Conservation (phyloP, 1,284 basidiomycete species). For the Tilletiopsis washingtonensis region DNA sequence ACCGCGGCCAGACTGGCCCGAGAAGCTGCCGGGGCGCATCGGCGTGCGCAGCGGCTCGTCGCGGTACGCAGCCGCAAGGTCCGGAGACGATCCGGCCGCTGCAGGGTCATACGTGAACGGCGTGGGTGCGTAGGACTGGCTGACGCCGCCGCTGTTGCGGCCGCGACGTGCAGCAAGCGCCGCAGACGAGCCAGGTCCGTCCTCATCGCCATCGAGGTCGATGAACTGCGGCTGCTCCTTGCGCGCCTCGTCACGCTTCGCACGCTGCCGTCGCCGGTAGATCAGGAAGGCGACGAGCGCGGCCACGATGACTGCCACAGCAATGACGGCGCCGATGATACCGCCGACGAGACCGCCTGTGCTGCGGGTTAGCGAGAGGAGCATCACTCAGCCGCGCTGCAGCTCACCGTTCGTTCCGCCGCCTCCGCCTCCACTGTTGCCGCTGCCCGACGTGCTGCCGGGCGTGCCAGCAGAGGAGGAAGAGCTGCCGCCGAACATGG, state of each 20-base stretch:
- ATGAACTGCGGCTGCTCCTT: conserved; percentile 29
- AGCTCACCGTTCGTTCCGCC: conserved; percentile 4
- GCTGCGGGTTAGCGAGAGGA: not conserved
- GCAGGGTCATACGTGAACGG: not conserved
- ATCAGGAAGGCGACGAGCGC: conserved; percentile 19
- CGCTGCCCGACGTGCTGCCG: not conserved
- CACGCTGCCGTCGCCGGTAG: conserved; percentile 21
- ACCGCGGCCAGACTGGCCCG: not conserved
- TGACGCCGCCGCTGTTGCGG: conserved; percentile 3
- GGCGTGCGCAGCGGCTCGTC: conserved; percentile 10
- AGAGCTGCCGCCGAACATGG: not conserved
- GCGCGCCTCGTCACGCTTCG: conserved; percentile 18
- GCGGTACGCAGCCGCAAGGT: conserved; percentile 10
- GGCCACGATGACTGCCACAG: conserved; percentile 19
- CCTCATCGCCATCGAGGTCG: conserved; percentile 31
- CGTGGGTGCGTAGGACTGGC: conserved; percentile 9
- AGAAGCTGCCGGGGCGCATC: not conserved
- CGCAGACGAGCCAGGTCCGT: conserved; percentile 8
- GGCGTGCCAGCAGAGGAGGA: too few species aligned
- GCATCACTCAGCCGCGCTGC: not conserved
- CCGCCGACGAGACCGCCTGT: conserved; percentile 29
- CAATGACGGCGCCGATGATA: conserved; percentile 29
- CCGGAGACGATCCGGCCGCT: too few species aligned
- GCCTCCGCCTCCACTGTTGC: not conserved
- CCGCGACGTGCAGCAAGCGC: conserved; percentile 2